Evolutionary conservation across 2,329 filamentous ascomycete species (phyloP).

Genomic region (Hymenoscyphus fructigenus): DNA sequence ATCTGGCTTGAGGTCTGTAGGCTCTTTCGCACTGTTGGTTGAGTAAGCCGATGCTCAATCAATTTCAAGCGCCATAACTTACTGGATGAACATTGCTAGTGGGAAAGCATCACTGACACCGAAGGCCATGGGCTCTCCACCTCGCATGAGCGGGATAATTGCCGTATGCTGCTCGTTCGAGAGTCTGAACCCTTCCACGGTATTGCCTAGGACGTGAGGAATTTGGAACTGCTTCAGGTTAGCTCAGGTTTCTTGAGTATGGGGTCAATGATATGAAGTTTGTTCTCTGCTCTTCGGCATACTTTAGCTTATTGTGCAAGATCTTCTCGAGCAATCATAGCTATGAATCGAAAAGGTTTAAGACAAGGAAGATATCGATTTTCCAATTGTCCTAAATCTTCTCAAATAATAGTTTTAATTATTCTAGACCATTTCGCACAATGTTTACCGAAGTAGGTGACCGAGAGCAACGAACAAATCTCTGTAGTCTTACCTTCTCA

Average conservation of each 20-base stretch:
- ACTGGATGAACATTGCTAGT: conserved; percentile 50
- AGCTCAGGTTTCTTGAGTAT: neutral
- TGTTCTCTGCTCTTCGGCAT: too few relatives aligned
- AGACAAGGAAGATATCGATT: too few relatives aligned
- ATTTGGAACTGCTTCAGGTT: conserved; percentile 44
- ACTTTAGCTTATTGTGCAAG: too few relatives aligned
- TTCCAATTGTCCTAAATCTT: too few relatives aligned
- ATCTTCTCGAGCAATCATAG: too few relatives aligned
- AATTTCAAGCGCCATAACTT: neutral
- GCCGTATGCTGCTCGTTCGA: conserved; percentile 47
- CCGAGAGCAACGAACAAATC: conserved; percentile 47
- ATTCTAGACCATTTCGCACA: too few relatives aligned
- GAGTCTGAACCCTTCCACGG: conserved; percentile 47
- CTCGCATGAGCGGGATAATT: conserved; percentile 63
- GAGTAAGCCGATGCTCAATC: neutral
- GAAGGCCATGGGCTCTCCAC: conserved; percentile 60
- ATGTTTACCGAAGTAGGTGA: neutral
- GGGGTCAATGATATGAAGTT: too few relatives aligned
- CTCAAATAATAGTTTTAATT: too few relatives aligned
- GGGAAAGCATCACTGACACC: conserved; percentile 56
- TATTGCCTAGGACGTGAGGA: conserved; percentile 50
- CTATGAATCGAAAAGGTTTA: too few relatives aligned
- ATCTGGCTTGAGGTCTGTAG: conserved; percentile 43
- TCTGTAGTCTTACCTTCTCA: neutral
- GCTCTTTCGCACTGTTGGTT: conserved; percentile 28